Conservation (phyloP, 2,329 filamentous ascomycete genomes). For the Amesomyces nigricolor region DNA sequence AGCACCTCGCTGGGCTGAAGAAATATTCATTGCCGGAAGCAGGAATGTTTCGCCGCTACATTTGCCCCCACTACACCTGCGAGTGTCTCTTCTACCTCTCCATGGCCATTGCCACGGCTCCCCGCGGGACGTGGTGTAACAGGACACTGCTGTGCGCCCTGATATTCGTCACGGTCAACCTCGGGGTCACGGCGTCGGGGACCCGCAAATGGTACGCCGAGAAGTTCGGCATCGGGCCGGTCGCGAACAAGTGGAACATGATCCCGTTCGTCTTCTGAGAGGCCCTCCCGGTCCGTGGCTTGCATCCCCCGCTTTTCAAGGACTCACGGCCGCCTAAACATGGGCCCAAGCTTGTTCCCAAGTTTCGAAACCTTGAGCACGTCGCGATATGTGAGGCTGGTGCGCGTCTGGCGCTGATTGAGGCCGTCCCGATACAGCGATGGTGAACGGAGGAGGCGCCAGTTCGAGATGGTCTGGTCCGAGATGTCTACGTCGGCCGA, state of each 20-base stretch:
- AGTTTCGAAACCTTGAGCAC: slow-evolving; percentile 75
- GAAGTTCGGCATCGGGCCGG: slow-evolving; percentile 64
- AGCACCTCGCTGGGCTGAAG: slow-evolving; percentile 61
- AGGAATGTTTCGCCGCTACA: slow-evolving; percentile 63
- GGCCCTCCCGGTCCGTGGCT: slow-evolving; percentile 28
- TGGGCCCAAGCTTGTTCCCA: slow-evolving; percentile 55
- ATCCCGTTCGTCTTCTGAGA: slow-evolving; percentile 61
- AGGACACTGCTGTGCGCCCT: slow-evolving; percentile 64
- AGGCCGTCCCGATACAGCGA: slow-evolving; percentile 44
- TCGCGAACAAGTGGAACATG: slow-evolving; percentile 66
- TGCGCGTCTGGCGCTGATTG: slow-evolving; percentile 55
- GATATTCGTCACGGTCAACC: slow-evolving; percentile 70
- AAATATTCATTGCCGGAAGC: slow-evolving; percentile 79
- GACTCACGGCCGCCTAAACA: slow-evolving; percentile 24
- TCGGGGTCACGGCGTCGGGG: slow-evolving; percentile 72
- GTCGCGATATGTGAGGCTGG: slow-evolving; percentile 78
- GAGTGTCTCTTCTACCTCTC: slow-evolving; percentile 80
- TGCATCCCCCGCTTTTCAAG: slow-evolving; percentile 22
- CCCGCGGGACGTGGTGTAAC: slow-evolving; percentile 60
- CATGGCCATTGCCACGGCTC: slow-evolving; percentile 70
- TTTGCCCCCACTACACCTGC: slow-evolving; percentile 88
- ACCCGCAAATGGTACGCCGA: slow-evolving; percentile 73
- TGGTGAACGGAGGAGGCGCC: slow-evolving; percentile 55
- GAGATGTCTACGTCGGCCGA: slow-evolving; percentile 61
- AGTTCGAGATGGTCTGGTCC: slow-evolving; percentile 62